Percentiles rank a stretch among this genome's conserved stretches.
These are phyloP conservation scores for Nepenthes mirabilis DNA, from an alignment of 148 eudicot species.

Conservation along the genomic window DNA sequence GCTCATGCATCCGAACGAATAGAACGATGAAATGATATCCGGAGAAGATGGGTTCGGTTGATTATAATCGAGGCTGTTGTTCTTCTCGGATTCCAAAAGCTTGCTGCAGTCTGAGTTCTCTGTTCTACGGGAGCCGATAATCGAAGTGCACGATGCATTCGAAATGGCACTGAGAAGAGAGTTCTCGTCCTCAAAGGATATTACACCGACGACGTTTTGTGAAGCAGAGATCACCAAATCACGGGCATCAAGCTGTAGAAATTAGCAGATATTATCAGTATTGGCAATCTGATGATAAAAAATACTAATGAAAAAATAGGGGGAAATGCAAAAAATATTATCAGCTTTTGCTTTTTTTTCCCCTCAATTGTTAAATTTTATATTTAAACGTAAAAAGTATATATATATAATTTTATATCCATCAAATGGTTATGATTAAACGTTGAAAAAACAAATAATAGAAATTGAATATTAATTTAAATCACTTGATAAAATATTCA, in stretches of 20 bases:
- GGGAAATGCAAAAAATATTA: too few relatives aligned
- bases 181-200: conserved; percentile 47
- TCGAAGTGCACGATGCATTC: conserved; percentile 15
- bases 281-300: too few relatives aligned
- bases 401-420: too few relatives aligned
- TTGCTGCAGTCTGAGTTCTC: conserved; percentile 27
- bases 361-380: too few relatives aligned
- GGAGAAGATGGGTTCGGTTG: conserved; percentile 36
- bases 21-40: conserved; percentile 51
- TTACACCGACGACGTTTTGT: conserved; percentile 50
- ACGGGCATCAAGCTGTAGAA: conserved; percentile 45
- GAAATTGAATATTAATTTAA: too few relatives aligned
- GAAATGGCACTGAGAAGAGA: conserved; percentile 33
- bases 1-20: conserved; percentile 41
- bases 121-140: conserved; percentile 18
- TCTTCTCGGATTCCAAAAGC: conserved; percentile 20
- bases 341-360: too few relatives aligned
- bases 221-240: conserved; percentile 52
- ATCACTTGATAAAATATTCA: too few relatives aligned
- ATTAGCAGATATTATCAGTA: too few relatives aligned
- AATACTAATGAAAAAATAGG: too few relatives aligned
- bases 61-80: conserved; percentile 17
- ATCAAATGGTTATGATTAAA: too few relatives aligned
- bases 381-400: too few relatives aligned
- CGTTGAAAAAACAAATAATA: too few relatives aligned